phyloP scores from a whole-genome alignment of 352 stramenopile species.

The Aphanomyces astaci region DNA sequence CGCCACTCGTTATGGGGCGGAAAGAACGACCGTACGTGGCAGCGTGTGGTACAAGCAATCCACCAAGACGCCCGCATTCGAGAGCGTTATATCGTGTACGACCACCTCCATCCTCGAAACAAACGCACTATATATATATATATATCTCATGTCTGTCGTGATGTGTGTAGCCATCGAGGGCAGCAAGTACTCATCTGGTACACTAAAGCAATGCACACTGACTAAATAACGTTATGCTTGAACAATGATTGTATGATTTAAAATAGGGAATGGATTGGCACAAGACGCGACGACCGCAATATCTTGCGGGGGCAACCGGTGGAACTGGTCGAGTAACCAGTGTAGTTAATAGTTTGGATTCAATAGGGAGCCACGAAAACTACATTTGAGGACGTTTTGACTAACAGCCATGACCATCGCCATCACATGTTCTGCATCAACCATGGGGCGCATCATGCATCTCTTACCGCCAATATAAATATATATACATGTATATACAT shows the following conservation, averaged over 20 bases:
- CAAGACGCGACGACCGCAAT: not conserved
- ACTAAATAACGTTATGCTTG: not conserved
- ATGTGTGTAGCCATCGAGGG: constrained; percentile 2
- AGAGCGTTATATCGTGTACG: constrained; percentile 19
- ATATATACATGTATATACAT: no score
- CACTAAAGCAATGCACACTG: not conserved
- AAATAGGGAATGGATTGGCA: constrained; percentile 20
- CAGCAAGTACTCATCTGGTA: constrained; percentile 23
- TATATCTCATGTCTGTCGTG: not conserved
- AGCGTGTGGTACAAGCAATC: not conserved
- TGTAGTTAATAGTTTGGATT: not conserved
- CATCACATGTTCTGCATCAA: no score
- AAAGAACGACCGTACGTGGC: not conserved
- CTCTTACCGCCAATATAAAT: no score
- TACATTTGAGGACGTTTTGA: no score
- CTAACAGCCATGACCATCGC: no score
- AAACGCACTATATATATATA: not conserved
- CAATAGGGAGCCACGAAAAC: no score
- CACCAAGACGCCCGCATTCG: constrained; percentile 7
- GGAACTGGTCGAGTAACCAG: not conserved
- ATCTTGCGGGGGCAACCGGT: not conserved
- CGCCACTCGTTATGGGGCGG: not conserved
- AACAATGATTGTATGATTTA: not conserved
- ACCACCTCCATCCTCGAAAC: not conserved
- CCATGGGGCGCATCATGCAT: no score